Evolutionary conservation across 371 early-diverging fungal genomes (phyloP).

Genomic region (Mortierella sp.): DNA sequence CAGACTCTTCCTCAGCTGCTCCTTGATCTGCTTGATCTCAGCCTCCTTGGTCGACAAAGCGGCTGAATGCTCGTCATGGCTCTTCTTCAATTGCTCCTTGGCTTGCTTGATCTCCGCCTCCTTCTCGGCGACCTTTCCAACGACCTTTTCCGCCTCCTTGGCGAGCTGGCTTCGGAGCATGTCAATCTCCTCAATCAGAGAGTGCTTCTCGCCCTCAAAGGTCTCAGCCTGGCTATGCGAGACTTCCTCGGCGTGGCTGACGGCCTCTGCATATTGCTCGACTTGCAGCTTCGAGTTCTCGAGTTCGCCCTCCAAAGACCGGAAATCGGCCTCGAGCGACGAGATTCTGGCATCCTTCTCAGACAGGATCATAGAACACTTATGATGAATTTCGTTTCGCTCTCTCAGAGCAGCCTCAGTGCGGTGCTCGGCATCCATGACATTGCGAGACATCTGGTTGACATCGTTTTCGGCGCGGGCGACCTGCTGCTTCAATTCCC

Average conservation of each 20-base stretch:
- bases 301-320: conserved; percentile 43
- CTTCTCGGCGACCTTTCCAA: conserved; percentile 19
- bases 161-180: conserved; percentile 37
- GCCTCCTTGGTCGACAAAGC: conserved; percentile 8
- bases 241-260: conserved; percentile 49
- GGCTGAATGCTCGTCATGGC: conserved; percentile 17
- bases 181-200: conserved; percentile 54
- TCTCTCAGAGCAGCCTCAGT: conserved; percentile 42
- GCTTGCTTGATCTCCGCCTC: too few species aligned
- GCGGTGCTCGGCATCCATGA: conserved; percentile 43
- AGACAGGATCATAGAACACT: conserved; percentile 38
- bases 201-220: conserved; percentile 53
- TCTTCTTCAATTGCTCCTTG: conserved; percentile 16
- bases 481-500: conserved; percentile 41
- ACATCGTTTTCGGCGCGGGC: conserved; percentile 43
- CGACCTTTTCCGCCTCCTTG: conserved; percentile 30
- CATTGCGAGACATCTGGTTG: conserved; percentile 30
- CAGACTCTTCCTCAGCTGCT: conserved; percentile 15
- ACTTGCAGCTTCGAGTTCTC: conserved; percentile 50
- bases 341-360: conserved; percentile 50
- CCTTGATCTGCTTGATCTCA: conserved; percentile 10
- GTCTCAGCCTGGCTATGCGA: conserved; percentile 44
- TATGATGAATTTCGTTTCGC: conserved; percentile 44
- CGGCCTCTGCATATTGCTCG: conserved; percentile 51
- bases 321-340: conserved; percentile 35